These are phyloP conservation scores for Verticillium alfalfae DNA, from an alignment of 2,329 filamentous ascomycete genomes.

Conservation along the genomic window DNA sequence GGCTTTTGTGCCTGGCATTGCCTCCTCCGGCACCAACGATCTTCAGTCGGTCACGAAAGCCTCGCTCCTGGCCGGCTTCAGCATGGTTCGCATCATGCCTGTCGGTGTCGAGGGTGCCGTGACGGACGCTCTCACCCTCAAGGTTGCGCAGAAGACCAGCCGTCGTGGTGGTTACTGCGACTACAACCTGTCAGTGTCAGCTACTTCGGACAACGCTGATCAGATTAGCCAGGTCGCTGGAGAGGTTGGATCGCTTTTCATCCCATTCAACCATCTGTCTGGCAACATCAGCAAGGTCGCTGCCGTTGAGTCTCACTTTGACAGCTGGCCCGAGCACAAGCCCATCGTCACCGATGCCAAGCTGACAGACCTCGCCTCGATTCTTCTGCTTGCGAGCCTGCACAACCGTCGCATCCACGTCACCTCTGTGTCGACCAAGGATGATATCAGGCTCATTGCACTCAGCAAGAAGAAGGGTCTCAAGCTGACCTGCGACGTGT, in stretches of 20 bases:
- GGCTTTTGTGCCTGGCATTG: conserved; percentile 73
- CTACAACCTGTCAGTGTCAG: conserved; percentile 74
- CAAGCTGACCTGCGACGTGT: conserved; percentile 76
- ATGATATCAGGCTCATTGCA: conserved; percentile 72
- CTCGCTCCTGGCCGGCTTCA: conserved; percentile 70
- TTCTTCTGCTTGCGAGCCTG: conserved; percentile 70
- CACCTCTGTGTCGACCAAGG: conserved; percentile 74
- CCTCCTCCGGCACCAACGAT: conserved; percentile 58
- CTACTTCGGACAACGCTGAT: conserved; percentile 67
- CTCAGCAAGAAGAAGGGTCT: conserved; percentile 78
- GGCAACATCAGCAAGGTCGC: conserved; percentile 82
- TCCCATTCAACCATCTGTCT: conserved; percentile 76
- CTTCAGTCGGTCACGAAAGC: conserved; percentile 66
- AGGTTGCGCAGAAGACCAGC: conserved; percentile 65
- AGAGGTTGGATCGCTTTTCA: conserved; percentile 75
- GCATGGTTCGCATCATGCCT: conserved; percentile 75
- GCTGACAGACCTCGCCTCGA: conserved; percentile 74
- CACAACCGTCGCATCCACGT: conserved; percentile 76
- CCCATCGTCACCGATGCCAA: conserved; percentile 79
- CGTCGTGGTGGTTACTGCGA: conserved; percentile 66
- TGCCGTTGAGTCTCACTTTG: conserved; percentile 73
- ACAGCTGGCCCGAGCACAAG: conserved; percentile 71
- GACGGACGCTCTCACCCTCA: conserved; percentile 66
- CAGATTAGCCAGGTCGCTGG: conserved; percentile 67
- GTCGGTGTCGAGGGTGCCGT: conserved; percentile 68